These are phyloP conservation scores for Piper betle DNA, from an alignment of 164 flowering plant species.

Conservation along the genomic window DNA sequence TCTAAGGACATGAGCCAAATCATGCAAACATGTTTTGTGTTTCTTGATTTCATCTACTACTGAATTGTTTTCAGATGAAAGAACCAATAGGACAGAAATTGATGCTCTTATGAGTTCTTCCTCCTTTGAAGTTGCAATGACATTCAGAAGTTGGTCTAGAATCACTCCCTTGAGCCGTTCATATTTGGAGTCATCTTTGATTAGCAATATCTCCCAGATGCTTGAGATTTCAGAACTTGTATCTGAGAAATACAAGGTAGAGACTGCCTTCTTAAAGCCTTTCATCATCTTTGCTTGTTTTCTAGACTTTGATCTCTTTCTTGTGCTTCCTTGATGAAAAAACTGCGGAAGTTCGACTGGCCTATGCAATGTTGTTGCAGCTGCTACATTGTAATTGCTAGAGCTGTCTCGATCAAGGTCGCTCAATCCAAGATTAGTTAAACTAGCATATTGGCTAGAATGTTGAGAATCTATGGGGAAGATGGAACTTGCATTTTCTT, in stretches of 20 bases:
- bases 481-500: constrained; percentile 9
- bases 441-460: constrained; percentile 16
- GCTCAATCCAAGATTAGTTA: constrained; percentile 14
- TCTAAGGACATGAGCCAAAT: constrained; percentile 52
- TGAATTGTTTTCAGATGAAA: constrained; percentile 29
- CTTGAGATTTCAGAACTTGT: constrained; percentile 33
- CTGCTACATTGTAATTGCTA: constrained; percentile 12
- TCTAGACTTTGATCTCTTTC: neutral
- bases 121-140: constrained; percentile 51
- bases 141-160: constrained; percentile 37
- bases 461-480: constrained; percentile 19
- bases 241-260: constrained; percentile 38
- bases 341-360: constrained; percentile 9
- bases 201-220: constrained; percentile 31
- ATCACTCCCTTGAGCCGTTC: constrained; percentile 35
- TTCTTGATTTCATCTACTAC: constrained; percentile 42
- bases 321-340: constrained; percentile 7
- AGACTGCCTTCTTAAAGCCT: constrained; percentile 33
- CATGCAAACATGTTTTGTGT: constrained; percentile 36
- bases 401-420: constrained; percentile 9
- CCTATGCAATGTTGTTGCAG: constrained; percentile 8
- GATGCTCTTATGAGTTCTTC: constrained; percentile 43
- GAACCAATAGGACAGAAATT: constrained; percentile 34
- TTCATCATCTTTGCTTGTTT: constrained; percentile 21
- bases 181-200: constrained; percentile 31